Base-by-base conservation (phyloP, 148 eudicot genomes). In the Vaccinium macrocarpon region DNA sequence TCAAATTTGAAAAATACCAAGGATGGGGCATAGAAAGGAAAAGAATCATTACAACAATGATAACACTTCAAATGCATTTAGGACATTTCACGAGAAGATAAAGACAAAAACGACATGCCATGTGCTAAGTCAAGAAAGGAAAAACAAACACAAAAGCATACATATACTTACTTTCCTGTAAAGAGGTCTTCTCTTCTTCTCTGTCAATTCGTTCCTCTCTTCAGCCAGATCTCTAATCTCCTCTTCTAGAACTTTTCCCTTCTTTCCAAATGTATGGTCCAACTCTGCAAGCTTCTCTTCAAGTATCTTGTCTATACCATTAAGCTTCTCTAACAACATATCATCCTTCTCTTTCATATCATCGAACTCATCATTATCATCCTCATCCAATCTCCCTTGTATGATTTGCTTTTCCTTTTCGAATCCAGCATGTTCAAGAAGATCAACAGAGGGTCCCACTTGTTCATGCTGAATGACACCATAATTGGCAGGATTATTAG, bases 181-280 rank as follows among this genome's bases (percentile, higher is more conserved):
- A 82, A 93, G 90, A 78, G 98, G 97, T 85, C 72, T 84, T 79
- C 91, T 91, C 87, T 89, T 92, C 90, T 92, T 92, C 89, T 97
- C 98, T 78, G 95, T 93, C 87, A 92, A 86, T 19, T 94, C 88
- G 85, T 96, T 97, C 84, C 99, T 90, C 89, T 95, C 97, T 86
- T 95, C 97, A 16, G 99, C 99, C 73, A 97, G 98, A 80, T 92
- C 94, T 83, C 96, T 92, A 46, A 97, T 93, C 87, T 97, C 97
- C 87, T 93, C 97, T 88, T 97, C 99, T 84, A 97, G 82, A 82
- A 90, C 87, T 87, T 91, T 95, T 75, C 96, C 99, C 86, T 91
- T 97, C 92, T 86, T 97, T 59, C 99, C 99, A 72, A 94, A 97
- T 42, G 99, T 97, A 83, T 92, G 92, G 75, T 95, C 97, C 91